These are phyloP conservation scores for Scytalidium lignicola DNA, from an alignment of 2,329 filamentous ascomycete genomes.

Conservation along the genomic window DNA sequence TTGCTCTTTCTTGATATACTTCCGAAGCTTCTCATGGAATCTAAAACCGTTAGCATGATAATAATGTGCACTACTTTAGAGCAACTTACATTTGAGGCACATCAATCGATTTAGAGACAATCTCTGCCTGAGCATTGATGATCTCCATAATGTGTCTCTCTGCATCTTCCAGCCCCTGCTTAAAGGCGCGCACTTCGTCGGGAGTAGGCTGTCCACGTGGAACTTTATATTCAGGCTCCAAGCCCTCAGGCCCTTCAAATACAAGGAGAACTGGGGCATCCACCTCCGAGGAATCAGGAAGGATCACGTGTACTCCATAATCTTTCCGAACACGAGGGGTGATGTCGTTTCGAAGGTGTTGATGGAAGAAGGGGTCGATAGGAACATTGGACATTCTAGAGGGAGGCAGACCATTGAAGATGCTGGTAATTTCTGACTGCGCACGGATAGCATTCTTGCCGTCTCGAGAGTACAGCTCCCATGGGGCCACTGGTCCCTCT, in stretches of 20 bases:
- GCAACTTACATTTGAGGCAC: conserved; percentile 49
- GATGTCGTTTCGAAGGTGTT: conserved; percentile 62
- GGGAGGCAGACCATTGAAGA: conserved; percentile 70
- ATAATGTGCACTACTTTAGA: not conserved
- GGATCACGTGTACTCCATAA: conserved; percentile 67
- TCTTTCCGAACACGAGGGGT: conserved; percentile 59
- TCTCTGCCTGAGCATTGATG: conserved; percentile 53
- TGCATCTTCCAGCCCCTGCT: conserved; percentile 50
- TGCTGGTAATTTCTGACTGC: conserved; percentile 67
- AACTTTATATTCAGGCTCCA: conserved; percentile 44
- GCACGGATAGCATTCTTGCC: conserved; percentile 77
- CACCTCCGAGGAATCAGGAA: conserved; percentile 59
- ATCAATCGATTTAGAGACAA: conserved; percentile 47
- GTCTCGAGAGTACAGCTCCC: conserved; percentile 85
- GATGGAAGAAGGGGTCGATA: conserved; percentile 76
- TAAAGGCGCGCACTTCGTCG: conserved; percentile 47
- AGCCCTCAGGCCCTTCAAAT: conserved; percentile 59
- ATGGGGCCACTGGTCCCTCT: conserved; percentile 67
- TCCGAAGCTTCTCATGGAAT: conserved; percentile 58
- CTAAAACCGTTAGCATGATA: conserved; percentile 30
- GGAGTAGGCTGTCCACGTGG: conserved; percentile 47
- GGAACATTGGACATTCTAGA: conserved; percentile 61
- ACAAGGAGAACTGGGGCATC: conserved; percentile 65
- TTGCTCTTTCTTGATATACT: conserved; percentile 62
- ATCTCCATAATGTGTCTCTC: conserved; percentile 52